Evolutionary conservation across 1,139 yeast genomes (phyloP), one percentile per base, ranked within the genome.

Genomic region (Yamadazyma friedrichii): DNA sequence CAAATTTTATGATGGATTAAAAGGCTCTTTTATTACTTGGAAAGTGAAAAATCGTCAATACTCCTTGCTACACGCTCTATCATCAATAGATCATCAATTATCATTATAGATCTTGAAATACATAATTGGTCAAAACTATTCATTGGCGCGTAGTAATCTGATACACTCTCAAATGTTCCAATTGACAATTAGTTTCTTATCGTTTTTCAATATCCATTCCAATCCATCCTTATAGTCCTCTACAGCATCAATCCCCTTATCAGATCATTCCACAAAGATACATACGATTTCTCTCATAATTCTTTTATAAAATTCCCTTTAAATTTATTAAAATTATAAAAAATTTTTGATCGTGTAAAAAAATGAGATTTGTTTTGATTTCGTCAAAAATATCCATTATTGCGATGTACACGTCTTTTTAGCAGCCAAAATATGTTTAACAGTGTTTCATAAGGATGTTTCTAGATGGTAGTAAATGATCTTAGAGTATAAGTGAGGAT

Each of bases 241-340:
- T n/a, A n/a, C n/a, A n/a, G n/a, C 8, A 20, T 20, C 24, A 20
- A 20, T 20, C 8, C 8, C 24, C 8, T 20, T 20, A 20, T 20
- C 24, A 20, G 8, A 5, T 20, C 24, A 20, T 6, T 20, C 24
- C 24, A 5, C 8, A 6, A 20, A 20, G 24, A 36, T 39, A 45
- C 80, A 48, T 73, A 76, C 80, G 62, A 78, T 78, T 67, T 78
- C 83, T 75, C 83, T 78, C 83, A 78, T 78, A 42, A n/a, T 31
- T 20, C n/a, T 36, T 30, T 25, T 26, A 25, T 40, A 22, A 12
- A 35, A 35, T 13, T 35, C 11, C 39, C 27, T 12, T 17, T 35
- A 35, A 31, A 31, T 17, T n/a, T n/a, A n/a, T n/a, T n/a, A n/a
- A n/a, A 31, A 27, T 16, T 27, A n/a, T 31, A 28, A 40, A 32